Conservation (phyloP, 371 early-diverging fungal genomes). For the Homolaphlyctis polyrhiza region DNA sequence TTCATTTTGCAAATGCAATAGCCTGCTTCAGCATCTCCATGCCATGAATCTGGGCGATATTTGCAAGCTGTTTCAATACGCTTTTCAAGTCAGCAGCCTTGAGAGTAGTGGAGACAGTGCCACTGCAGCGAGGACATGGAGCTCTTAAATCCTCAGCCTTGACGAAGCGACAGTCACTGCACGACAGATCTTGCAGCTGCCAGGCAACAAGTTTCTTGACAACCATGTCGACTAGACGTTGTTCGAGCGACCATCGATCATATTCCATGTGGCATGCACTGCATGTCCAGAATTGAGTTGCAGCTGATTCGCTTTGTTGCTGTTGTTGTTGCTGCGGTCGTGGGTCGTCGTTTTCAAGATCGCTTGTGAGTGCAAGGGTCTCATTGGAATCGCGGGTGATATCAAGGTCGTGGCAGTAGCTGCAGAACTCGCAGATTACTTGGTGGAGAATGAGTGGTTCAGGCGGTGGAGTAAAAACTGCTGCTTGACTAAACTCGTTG, state of each 20-base stretch:
- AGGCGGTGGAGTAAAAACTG: conserved; percentile 75
- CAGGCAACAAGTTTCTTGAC: conserved; percentile 54
- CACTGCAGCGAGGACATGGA: not conserved
- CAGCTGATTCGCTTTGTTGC: conserved; percentile 31
- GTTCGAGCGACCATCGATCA: conserved; percentile 69
- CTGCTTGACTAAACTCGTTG: conserved; percentile 73
- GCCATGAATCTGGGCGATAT: not conserved
- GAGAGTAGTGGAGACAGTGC: not conserved
- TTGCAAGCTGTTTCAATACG: not conserved
- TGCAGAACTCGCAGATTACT: conserved; percentile 85
- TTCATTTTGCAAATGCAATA: not conserved
- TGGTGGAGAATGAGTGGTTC: conserved; percentile 68
- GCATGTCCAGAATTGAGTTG: conserved; percentile 47
- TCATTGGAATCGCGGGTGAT: conserved; percentile 87
- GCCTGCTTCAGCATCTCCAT: conserved; percentile 1
- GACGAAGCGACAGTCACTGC: conserved; percentile 72
- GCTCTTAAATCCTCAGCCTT: conserved; percentile 66
- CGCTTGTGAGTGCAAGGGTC: conserved; percentile 23
- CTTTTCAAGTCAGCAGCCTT: not conserved
- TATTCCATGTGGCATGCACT: conserved; percentile 69
- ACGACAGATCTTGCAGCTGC: conserved; percentile 84
- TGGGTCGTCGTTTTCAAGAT: not conserved
- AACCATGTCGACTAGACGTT: conserved; percentile 66
- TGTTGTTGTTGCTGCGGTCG: not conserved
- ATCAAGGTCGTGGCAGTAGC: conserved; percentile 78